phyloP scores from a whole-genome alignment of 352 stramenopile species.

The Phytophthora parvispora region DNA sequence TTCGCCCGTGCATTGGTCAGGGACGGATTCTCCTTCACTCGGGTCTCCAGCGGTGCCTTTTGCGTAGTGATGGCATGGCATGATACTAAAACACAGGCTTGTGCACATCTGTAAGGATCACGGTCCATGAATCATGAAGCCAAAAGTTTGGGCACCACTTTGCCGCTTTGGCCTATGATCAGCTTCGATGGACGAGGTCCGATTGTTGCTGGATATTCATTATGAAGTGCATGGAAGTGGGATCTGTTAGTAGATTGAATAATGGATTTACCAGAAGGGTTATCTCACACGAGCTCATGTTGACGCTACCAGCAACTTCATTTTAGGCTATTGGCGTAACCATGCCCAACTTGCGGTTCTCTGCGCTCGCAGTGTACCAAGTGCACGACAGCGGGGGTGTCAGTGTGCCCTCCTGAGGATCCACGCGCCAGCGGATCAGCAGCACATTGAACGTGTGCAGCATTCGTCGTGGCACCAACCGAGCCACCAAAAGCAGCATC shows the following conservation, averaged over 20 bases:
- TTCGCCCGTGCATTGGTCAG: not conserved
- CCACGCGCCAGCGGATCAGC: constrained; percentile 22
- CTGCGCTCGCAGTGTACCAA: constrained; percentile 18
- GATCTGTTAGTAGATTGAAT: not conserved
- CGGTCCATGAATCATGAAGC: not conserved
- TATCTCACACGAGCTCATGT: not conserved
- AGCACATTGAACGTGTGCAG: constrained; percentile 31
- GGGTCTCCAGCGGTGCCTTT: not conserved
- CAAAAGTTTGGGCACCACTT: too few relatives aligned
- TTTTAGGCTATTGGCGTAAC: constrained; percentile 3
- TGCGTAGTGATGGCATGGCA: not conserved
- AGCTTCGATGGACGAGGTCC: too few relatives aligned
- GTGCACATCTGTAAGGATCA: not conserved
- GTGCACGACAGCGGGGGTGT: constrained; percentile 10
- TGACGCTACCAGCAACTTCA: too few relatives aligned
- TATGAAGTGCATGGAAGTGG: too few relatives aligned
- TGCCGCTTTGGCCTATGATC: too few relatives aligned
- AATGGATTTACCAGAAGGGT: constrained; percentile 1
- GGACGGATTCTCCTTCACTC: not conserved
- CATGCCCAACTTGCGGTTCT: constrained; percentile 2
- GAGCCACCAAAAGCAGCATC: constrained; percentile 16
- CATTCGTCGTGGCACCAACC: constrained; percentile 13
- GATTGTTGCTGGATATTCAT: constrained; percentile 2
- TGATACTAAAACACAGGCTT: not conserved
- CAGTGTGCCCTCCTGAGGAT: constrained; percentile 12